phyloP scores from a whole-genome alignment of 148 eudicot species.

The Cornus controversa region DNA sequence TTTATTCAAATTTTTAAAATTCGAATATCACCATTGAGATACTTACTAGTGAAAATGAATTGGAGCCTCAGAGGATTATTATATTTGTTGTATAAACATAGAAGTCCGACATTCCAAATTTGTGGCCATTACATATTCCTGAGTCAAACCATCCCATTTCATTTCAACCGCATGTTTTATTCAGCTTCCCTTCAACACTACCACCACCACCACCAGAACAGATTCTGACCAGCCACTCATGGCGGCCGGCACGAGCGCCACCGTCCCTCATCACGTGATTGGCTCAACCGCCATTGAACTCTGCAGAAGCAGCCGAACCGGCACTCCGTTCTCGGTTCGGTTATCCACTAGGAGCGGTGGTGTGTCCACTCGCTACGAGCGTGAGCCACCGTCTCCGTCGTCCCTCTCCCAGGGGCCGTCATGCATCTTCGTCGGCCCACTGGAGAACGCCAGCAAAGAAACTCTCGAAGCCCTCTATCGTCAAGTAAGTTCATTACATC shows the following conservation, averaged over 20 bases:
- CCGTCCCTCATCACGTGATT: slow-evolving; percentile 31
- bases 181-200: neutral
- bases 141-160: neutral
- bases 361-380: slow-evolving; percentile 22
- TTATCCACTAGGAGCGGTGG: slow-evolving; percentile 28
- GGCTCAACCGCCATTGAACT: slow-evolving; percentile 25
- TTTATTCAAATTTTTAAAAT: no score
- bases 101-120: neutral
- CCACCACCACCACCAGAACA: neutral
- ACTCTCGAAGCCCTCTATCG: slow-evolving; percentile 92
- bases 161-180: neutral
- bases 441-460: slow-evolving; percentile 86
- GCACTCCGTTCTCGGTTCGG: slow-evolving; percentile 35
- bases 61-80: neutral
- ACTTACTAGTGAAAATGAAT: neutral
- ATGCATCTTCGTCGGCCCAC: slow-evolving; percentile 78
- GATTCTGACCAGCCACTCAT: slow-evolving; percentile 15
- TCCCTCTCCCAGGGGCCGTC: slow-evolving; percentile 60
- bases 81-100: no score
- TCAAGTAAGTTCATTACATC: slow-evolving; percentile 38
- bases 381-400: slow-evolving; percentile 17
- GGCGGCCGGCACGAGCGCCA: slow-evolving; percentile 45
- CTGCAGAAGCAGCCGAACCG: slow-evolving; percentile 25
- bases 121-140: neutral
- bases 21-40: neutral